Base-by-base conservation (phyloP, 768 basidiomycete genomes). In the Strobilomyces dryophilus region DNA sequence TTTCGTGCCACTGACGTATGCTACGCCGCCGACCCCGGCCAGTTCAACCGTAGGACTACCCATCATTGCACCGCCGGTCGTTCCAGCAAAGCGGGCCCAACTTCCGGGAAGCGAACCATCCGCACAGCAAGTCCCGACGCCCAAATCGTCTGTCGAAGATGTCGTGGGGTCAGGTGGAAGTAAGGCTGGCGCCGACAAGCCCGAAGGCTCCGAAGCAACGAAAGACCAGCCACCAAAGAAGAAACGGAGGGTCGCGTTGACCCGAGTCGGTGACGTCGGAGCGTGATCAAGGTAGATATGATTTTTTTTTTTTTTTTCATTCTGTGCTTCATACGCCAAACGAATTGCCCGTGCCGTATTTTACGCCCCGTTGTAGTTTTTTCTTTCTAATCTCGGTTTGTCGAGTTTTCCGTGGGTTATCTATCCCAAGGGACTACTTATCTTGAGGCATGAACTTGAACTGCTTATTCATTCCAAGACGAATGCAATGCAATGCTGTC, bases 231-330 rank as follows among this genome's bases (percentile, higher is more conserved):
- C 87, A 3, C 86, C 87, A 7, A 93, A 89, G 79, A 92, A 93
- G 71, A 92, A 90, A 70, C 78, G 90, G 51, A 77, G 90, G 21
- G 82, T 91, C n/a, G 87, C 81, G 34, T 74, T 92, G 61, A 90
- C 85, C 11, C 76, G 78, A 18, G 79, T 91, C 3, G 80, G 82
- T 20, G 87, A 87, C 68, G 57, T 84, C 47, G 72, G 51, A 41
- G 52, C 63, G 41, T 73, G 41, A 1, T 41, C 17, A 37, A 27
- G 15, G 40, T 27, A 24, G 20, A 47, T 41, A 18, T 40, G 47
- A 27, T 41, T 48, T 36, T 52, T 45, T 44, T 45, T 49, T n/a
- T 44, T 48, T 36, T 52, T 45, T 44, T 45, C 49, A 15, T 44
- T 31, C n/a, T 4, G 11, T 49, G 53, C 52, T 49, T 55, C 47